Evolutionary conservation across 2,329 filamentous ascomycete genomes (phyloP).

Genomic region (Talaromyces islandicus): DNA sequence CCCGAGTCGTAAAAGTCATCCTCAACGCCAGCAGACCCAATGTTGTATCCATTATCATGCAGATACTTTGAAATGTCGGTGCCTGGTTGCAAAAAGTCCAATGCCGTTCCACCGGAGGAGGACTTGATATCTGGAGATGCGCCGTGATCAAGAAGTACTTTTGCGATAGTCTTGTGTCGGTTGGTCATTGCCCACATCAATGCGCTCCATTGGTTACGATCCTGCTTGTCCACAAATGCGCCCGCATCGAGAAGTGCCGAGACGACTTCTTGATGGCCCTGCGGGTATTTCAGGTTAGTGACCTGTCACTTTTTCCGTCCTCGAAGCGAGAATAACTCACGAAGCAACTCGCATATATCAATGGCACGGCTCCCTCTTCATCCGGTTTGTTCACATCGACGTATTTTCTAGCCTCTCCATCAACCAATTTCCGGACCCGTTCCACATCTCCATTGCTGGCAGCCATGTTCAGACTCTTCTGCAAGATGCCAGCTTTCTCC

Average conservation of each 20-base stretch:
- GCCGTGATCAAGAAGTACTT: slow-evolving; percentile 83
- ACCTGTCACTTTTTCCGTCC: not conserved
- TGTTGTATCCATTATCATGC: slow-evolving; percentile 83
- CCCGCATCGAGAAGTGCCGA: slow-evolving; percentile 76
- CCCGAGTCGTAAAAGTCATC: slow-evolving; percentile 95
- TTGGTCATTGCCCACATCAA: slow-evolving; percentile 99
- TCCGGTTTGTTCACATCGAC: slow-evolving; percentile 84
- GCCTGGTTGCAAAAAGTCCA: slow-evolving; percentile 91
- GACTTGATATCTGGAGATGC: slow-evolving; percentile 96
- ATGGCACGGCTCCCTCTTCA: slow-evolving; percentile 88
- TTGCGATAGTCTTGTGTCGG: slow-evolving; percentile 90
- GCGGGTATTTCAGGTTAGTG: slow-evolving; percentile 7
- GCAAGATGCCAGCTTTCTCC: slow-evolving; percentile 75
- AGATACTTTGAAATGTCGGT: slow-evolving; percentile 96
- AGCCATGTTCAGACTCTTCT: slow-evolving; percentile 87
- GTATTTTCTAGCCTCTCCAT: slow-evolving; percentile 65
- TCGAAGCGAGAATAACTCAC: slow-evolving; percentile 44
- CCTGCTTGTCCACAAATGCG: slow-evolving; percentile 84
- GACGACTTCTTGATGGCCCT: slow-evolving; percentile 88
- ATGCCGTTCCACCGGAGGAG: slow-evolving; percentile 84
- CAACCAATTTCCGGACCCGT: slow-evolving; percentile 69
- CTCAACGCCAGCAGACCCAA: slow-evolving; percentile 34
- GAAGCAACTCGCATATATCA: slow-evolving; percentile 98
- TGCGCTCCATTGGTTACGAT: slow-evolving; percentile 94
- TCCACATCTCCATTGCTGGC: slow-evolving; percentile 92